phyloP scores from a whole-genome alignment of 257 asterid species.

The Eustoma russellianum region DNA sequence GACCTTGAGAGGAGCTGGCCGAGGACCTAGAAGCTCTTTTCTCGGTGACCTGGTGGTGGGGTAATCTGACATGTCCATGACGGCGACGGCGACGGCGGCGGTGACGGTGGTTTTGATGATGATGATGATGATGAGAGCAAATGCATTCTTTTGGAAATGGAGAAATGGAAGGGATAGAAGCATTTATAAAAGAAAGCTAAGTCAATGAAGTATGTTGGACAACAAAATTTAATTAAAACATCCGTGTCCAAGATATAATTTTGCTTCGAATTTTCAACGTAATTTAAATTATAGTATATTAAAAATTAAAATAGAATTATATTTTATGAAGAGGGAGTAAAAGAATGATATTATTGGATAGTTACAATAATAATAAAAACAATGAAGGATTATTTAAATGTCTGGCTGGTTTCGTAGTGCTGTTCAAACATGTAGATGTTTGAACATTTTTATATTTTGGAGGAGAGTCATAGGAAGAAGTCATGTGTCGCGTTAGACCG shows the following conservation, averaged over 20 bases:
- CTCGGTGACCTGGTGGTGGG: conserved; percentile 48
- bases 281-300: too few relatives aligned
- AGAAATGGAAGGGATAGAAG: conserved; percentile 9
- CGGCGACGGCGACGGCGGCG: conserved; percentile 7
- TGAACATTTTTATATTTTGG: conserved; percentile 42
- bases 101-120: too few relatives aligned
- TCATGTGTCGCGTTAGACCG: conserved; percentile 13
- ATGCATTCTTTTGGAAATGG: conserved; percentile 1
- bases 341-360: too few relatives aligned
- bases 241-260: too few relatives aligned
- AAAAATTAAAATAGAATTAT: too few relatives aligned
- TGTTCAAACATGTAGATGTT: conserved; percentile 41
- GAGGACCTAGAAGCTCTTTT: conserved; percentile 77
- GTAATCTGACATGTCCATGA: conserved; percentile 44
- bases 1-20: conserved; percentile 73
- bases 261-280: too few relatives aligned
- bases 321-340: too few relatives aligned
- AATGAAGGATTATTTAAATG: conserved; percentile 11
- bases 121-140: conserved; percentile 11
- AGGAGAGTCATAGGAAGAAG: conserved; percentile 11
- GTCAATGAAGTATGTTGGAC: conserved; percentile 47
- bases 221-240: too few relatives aligned
- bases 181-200: conserved; percentile 10
- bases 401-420: conserved; percentile 44
- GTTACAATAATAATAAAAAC: too few relatives aligned